Conservation (phyloP, 768 basidiomycete genomes). For the Termitomyces sp. region DNA sequence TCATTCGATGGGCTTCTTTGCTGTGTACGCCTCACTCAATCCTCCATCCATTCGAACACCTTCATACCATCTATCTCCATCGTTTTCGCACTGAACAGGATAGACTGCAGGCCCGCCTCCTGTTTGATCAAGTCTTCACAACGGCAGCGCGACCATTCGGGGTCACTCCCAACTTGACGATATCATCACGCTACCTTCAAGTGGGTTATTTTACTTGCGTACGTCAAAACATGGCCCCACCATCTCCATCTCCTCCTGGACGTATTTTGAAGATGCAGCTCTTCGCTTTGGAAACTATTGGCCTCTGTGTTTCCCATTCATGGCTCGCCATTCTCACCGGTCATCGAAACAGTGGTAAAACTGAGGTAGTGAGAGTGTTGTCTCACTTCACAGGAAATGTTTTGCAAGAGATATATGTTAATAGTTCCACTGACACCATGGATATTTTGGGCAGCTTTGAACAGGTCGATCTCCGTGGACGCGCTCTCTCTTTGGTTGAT, state of each 20-base stretch:
- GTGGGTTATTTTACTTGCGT: conserved; percentile 55
- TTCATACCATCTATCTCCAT: conserved; percentile 74
- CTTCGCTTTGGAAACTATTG: conserved; percentile 67
- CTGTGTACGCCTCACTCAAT: conserved; percentile 26
- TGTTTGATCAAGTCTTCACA: conserved; percentile 54
- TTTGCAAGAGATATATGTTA: conserved; percentile 73
- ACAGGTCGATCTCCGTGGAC: conserved; percentile 64
- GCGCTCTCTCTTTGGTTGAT: conserved; percentile 31
- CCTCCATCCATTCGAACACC: conserved; percentile 54
- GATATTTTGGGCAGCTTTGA: conserved; percentile 97
- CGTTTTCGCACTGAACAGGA: conserved; percentile 80
- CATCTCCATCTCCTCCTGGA: conserved; percentile 36
- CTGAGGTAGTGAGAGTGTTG: conserved; percentile 60
- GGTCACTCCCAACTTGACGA: conserved; percentile 29
- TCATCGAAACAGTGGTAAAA: conserved; percentile 70
- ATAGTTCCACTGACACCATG: conserved; percentile 84
- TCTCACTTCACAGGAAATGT: conserved; percentile 65
- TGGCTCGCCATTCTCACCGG: conserved; percentile 94
- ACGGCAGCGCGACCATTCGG: conserved; percentile 19
- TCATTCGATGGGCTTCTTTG: conserved; percentile 81
- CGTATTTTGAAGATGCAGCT: conserved; percentile 61
- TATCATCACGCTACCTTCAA: conserved; percentile 49
- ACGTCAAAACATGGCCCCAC: conserved; percentile 31
- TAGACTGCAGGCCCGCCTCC: conserved; percentile 39
- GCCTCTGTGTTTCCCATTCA: conserved; percentile 63